Base-by-base conservation (phyloP, 2,329 filamentous ascomycete genomes). In the Fusarium illudens region DNA sequence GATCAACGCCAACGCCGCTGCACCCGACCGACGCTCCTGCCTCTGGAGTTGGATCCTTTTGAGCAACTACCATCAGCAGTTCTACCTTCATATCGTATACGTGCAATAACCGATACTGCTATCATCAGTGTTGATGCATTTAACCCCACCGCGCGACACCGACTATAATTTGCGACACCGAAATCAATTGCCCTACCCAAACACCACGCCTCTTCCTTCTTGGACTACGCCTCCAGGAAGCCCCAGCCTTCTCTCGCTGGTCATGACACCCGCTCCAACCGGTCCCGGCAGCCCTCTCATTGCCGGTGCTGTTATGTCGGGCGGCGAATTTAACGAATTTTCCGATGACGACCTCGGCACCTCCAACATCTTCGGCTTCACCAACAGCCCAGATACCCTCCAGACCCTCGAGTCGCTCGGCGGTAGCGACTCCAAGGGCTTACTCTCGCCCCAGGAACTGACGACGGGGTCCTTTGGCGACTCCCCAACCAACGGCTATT, bases 401-500 rank as follows among this genome's bases (percentile, higher is more conserved):
- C 77, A 80, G 53, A 75, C 73, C 60, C 66, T 79, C 55, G 72
- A 75, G 44, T 68, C 74, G 19, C 75, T 78, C 22, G 72, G 74
- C 60, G 69, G 70, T 52, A 70, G 64, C 59, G 73, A 78, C 25
- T 71, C 74, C 13, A 78, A 78, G 64, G 64, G 67, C 34, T 78
- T 76, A 34, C 63, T 79, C 29, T 75, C 76, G 36, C 75, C 77
- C 7, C 75, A 78, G 60, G 75, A 79, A 36, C 72, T 79, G 37
- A 71, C 79, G 15, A 70, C 75, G 19, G 79, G 78, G 15, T 79
- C 80, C n/a, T 79, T 80, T 46, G 80, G 79, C 52, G 78, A 79
- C 64, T 82, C 80, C 34, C 79, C 80, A 46, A 78, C 42, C 10
- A 10, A 77, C 75, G 79, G 76, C 53, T 81, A 79, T 11, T 83